Percentiles rank a stretch among this genome's conserved stretches.
Evolutionary conservation across 345 rosid species (phyloP).

Genomic region (Eucalyptus curtisii): DNA sequence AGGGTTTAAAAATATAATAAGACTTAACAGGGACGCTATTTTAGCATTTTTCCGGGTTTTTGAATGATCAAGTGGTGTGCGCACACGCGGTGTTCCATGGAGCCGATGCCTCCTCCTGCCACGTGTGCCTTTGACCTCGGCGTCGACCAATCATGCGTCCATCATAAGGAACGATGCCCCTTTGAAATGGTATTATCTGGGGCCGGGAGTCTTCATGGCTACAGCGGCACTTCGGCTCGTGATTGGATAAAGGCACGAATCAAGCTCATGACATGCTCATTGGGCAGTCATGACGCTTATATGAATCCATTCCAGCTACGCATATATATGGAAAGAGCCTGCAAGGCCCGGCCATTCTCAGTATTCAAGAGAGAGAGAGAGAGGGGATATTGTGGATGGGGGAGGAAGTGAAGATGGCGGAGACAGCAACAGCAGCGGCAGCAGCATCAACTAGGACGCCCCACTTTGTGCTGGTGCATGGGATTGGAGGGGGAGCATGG

Average conservation of each 20-base stretch:
- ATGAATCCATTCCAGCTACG: background rate
- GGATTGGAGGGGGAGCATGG: slow-evolving; percentile 76
- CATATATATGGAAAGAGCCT: background rate
- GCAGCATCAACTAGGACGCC: background rate
- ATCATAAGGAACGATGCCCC: background rate
- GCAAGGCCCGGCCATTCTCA: background rate
- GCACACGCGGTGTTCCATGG: background rate
- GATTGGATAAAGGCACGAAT: background rate
- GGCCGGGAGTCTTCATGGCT: background rate
- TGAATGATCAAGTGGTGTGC: background rate
- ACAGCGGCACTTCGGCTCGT: background rate
- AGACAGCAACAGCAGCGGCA: background rate
- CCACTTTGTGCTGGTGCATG: slow-evolving; percentile 84
- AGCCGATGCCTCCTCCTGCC: background rate
- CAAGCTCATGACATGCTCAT: background rate
- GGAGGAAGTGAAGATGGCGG: slow-evolving; percentile 13
- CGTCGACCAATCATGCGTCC: background rate
- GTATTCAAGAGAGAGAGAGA: background rate
- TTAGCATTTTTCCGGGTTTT: background rate
- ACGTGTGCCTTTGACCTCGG: background rate
- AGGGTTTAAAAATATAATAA: background rate
- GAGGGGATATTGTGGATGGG: slow-evolving; percentile 4
- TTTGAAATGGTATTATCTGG: background rate
- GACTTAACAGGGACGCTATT: background rate
- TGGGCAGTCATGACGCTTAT: background rate